Conservation (phyloP, 805 yeast species). For the Candida khao-thaluensis region DNA sequence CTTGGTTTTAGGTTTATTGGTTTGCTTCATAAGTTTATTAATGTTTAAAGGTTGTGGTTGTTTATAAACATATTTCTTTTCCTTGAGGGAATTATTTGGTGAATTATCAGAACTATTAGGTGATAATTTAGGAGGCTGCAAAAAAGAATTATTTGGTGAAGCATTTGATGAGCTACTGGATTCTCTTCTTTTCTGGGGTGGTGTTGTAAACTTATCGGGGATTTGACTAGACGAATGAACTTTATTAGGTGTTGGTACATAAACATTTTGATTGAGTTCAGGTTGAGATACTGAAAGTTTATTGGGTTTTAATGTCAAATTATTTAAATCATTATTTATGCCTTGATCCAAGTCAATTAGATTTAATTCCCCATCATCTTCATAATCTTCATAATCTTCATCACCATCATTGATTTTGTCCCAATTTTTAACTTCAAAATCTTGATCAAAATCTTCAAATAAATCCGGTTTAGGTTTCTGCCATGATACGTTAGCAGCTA, state of each 20-base stretch:
- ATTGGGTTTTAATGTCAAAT: conserved; percentile 19
- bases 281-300: conserved; percentile 6
- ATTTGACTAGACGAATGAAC: neutral
- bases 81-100: conserved; percentile 12
- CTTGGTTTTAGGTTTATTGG: conserved; percentile 6
- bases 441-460: conserved; percentile 44
- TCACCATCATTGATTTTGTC: conserved; percentile 23
- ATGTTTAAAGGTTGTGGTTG: conserved; percentile 42
- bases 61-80: conserved; percentile 28
- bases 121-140: conserved; percentile 9
- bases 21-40: conserved; percentile 29
- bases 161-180: conserved; percentile 10
- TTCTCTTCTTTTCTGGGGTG: conserved; percentile 4
- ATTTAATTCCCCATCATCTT: conserved; percentile 31
- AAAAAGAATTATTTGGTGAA: conserved; percentile 15
- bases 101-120: conserved; percentile 13
- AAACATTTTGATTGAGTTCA: neutral
- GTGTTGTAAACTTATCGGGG: neutral
- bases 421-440: conserved; percentile 25
- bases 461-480: conserved; percentile 23
- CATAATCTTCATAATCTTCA: conserved; percentile 8
- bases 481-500: conserved; percentile 34
- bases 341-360: conserved; percentile 74
- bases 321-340: conserved; percentile 32
- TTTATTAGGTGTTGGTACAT: neutral